Base-by-base conservation (phyloP, 768 basidiomycete genomes). In the Rhizopogon rudus region DNA sequence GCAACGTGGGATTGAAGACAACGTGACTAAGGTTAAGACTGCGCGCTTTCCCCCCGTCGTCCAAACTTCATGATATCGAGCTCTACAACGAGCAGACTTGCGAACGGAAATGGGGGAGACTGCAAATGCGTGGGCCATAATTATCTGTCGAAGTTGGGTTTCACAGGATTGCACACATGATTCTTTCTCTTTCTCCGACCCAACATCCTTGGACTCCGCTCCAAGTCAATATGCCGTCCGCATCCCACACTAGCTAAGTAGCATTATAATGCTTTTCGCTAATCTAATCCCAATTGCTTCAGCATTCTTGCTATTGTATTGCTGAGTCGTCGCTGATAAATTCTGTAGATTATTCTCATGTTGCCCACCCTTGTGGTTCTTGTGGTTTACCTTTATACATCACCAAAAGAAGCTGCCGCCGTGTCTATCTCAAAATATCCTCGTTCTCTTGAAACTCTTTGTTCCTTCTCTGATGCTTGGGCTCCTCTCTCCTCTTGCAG, bases 181-280 rank as follows among this genome's bases (percentile, higher is more conserved):
- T 60, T 41, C 39, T 22, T 40, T 20, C 58, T 54, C 42, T 60
- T 66, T 69, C 68, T 69, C 68, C 68, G 68, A 61, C 68, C 63
- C 63, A 69, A 69, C 66, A 65, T 61, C 52, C 35, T 50, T 57
- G 69, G 68, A 54, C 68, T 70, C 68, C 68, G 68, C 68, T 71
- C 70, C 54, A 71, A 71, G 48, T 44, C n/a, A 10, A 33, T 33
- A 33, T 33, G 31, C 31, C 31, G 31, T 33, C 16, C 37, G 12
- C 16, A n/a, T 40, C 39, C 39, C 54, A 33, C 17, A 41, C 50
- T 55, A 33, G 31, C 10, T 9, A 8, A 33, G 8, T 33, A 33
- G 7, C 10, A 33, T 2, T 33, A 33, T 33, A 12, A 22, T 20
- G 8, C 35, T 3, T 44, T 3, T 20, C 2, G 43, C 8, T 22